Conservation (phyloP, 495 filamentous ascomycete species). For the Trypethelium eluteriae region DNA sequence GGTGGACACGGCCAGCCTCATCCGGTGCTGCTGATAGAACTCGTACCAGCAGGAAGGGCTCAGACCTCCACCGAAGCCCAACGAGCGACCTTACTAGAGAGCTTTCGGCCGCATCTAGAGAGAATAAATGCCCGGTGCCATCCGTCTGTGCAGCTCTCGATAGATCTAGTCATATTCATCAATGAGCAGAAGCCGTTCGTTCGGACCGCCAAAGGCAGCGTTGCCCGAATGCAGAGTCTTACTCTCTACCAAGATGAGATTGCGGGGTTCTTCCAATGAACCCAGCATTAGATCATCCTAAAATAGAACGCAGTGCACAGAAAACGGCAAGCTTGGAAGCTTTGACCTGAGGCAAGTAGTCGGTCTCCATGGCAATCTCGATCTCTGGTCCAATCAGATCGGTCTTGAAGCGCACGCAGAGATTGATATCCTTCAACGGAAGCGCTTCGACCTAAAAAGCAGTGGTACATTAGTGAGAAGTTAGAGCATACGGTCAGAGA, state of each 20-base stretch:
- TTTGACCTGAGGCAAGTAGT: too few relatives aligned
- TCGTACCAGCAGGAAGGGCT: not conserved
- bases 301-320: too few relatives aligned
- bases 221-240: not conserved
- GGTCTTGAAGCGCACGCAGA: too few relatives aligned
- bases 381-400: too few relatives aligned
- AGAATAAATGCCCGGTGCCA: not conserved
- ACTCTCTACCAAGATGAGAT: not conserved
- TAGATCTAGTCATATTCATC: not conserved
- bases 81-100: not conserved
- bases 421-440: too few relatives aligned
- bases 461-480: too few relatives aligned
- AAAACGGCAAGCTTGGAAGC: too few relatives aligned
- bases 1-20: conserved; percentile 25
- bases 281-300: too few relatives aligned
- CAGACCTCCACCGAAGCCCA: not conserved
- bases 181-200: not conserved
- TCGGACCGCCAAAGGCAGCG: not conserved
- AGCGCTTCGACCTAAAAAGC: too few relatives aligned
- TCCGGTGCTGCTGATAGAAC: conserved; percentile 30
- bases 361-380: too few relatives aligned
- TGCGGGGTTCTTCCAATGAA: not conserved
- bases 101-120: not conserved
- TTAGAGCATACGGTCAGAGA: too few relatives aligned
- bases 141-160: not conserved